A percentile compares a stretch with the other conserved stretches of the same genome.
These are phyloP conservation scores for Fusarium sororula DNA, from an alignment of 2,329 filamentous ascomycete species.

Conservation along the genomic window DNA sequence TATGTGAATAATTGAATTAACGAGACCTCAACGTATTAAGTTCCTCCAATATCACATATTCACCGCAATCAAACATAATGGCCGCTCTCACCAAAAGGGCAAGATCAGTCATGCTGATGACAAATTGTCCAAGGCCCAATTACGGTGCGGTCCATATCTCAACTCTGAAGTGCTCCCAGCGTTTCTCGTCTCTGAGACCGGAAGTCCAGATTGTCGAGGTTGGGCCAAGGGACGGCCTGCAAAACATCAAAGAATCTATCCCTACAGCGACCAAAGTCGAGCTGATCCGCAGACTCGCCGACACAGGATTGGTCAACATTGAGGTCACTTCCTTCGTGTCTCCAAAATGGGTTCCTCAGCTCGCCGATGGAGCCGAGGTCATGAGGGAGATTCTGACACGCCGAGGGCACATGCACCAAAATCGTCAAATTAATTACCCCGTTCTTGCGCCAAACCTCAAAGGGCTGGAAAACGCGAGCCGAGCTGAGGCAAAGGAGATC, in stretches of 20 bases:
- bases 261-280: neutral
- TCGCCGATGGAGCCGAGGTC: neutral
- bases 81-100: no score
- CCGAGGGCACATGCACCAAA: no score
- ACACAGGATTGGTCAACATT: neutral
- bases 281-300: neutral
- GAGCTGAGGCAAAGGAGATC: neutral
- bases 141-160: no score
- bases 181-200: no score
- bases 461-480: neutral
- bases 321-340: neutral
- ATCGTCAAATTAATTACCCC: neutral
- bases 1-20: no score
- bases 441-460: neutral
- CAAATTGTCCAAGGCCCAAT: no score
- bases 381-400: neutral
- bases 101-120: no score
- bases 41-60: no score
- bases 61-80: no score
- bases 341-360: neutral
- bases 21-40: no score
- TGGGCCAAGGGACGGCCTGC: neutral
- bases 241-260: neutral
- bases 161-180: no score
- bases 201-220: neutral